Base-by-base conservation (phyloP, 768 basidiomycete species). In the Suillus americanus region DNA sequence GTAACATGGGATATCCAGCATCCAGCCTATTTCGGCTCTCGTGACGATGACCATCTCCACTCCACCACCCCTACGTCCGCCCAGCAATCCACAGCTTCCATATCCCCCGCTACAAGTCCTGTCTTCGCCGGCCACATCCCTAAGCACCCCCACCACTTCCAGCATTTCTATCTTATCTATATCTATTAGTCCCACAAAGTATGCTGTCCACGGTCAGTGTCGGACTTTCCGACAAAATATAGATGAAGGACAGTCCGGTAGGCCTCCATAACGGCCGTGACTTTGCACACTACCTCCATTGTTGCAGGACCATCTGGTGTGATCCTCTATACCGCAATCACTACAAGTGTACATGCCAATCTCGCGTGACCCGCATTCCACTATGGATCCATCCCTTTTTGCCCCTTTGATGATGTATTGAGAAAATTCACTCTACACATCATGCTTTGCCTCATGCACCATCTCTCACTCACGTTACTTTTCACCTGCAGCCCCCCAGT, bases 271-370 rank as follows among this genome's bases (percentile, higher is more conserved):
- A 14, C 18, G n/a, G 10, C 10, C 13, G 56, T 50, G n/a, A 62
- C 30, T 28, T 10, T 41, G 35, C 51, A 50, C 16, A 53, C 48
- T 25, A 9, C 56, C 8, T 37, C 37, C 28, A 1, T 7, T 1
- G 54, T 62, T 28, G 48, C 65, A 20, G 23, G 25, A 10, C 20
- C 20, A 16, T 23, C 63, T 12, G 51, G 60, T 45, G 5, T 38
- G 13, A 61, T 51, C 9, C 55, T 43, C 43, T 61, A 61, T 16
- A 25, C 68, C 18, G 33, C 53, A 7, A 18, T 68, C 18, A 30
- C 66, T 14, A 25, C 23, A 16, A 7, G 8, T 16, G 50, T 83
- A 86, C 65, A 91, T 63, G 80, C 86, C 48, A 88, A 92, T 68
- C 79, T 92, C 79, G 82, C 64, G 40, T 46, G 61, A 75, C 43